Evolutionary conservation across 2,329 filamentous ascomycete species (phyloP).

Genomic region (Penicillium sp.): DNA sequence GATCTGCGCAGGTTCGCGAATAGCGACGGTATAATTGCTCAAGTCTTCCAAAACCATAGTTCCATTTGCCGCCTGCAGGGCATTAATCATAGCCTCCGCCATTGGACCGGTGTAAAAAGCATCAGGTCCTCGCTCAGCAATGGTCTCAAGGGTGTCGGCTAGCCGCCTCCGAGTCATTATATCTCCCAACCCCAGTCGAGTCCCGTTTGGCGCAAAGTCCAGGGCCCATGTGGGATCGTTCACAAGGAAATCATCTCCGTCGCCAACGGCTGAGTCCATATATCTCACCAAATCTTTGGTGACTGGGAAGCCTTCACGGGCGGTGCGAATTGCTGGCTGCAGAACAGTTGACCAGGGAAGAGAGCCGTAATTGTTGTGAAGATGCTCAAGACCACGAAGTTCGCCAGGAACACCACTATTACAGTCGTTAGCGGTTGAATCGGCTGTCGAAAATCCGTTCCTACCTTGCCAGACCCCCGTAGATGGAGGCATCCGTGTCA

Average conservation of each 20-base stretch:
- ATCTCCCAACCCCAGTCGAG: conserved; percentile 67
- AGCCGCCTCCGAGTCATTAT: conserved; percentile 77
- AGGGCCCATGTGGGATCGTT: conserved; percentile 76
- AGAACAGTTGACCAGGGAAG: conserved; percentile 72
- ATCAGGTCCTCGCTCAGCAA: conserved; percentile 69
- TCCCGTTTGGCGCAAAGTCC: conserved; percentile 85
- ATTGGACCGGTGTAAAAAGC: conserved; percentile 72
- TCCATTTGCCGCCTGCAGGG: conserved; percentile 67
- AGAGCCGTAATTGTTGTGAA: conserved; percentile 62
- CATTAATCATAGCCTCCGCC: conserved; percentile 68
- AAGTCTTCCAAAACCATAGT: conserved; percentile 81
- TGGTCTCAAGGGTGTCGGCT: conserved; percentile 71
- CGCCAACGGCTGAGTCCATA: conserved; percentile 57
- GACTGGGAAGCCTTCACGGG: conserved; percentile 70
- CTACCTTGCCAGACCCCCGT: conserved; percentile 67
- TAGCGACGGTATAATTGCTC: conserved; percentile 64
- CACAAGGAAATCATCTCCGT: conserved; percentile 64
- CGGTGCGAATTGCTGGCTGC: conserved; percentile 69
- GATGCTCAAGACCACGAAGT: conserved; percentile 72
- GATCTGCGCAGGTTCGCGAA: conserved; percentile 61
- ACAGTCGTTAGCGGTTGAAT: conserved; percentile 1
- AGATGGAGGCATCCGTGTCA: conserved; percentile 64
- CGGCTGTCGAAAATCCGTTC: not conserved
- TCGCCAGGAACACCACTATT: conserved; percentile 56
- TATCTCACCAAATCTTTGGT: conserved; percentile 72